Percentiles rank a stretch among this genome's conserved stretches.
Conservation (phyloP, 139 green algal species). For the Chlorella sp. region DNA sequence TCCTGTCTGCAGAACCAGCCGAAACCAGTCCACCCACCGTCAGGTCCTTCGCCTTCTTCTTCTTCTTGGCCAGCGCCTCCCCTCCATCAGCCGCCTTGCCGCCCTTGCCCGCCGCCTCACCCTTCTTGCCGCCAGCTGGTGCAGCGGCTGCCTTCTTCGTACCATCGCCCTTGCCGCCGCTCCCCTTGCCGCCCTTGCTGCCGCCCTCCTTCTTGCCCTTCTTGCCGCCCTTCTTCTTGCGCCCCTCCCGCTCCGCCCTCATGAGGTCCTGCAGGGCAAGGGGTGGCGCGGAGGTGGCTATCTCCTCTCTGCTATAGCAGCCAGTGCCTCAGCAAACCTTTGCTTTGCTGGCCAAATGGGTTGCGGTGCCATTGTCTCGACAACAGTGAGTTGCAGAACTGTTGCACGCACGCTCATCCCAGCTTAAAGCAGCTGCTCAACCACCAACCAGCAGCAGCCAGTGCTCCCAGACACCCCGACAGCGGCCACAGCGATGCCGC, state of each 20-base stretch:
- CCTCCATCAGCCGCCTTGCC: background rate
- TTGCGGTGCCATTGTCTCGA: too few relatives aligned
- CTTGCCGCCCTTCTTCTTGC: conserved; percentile 57
- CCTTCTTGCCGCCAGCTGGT: conserved; percentile 50
- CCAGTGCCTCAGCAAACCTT: too few relatives aligned
- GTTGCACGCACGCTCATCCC: background rate
- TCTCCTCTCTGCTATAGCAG: too few relatives aligned
- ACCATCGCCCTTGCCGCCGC: conserved; percentile 70
- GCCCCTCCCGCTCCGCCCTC: conserved; percentile 52
- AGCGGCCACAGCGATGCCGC: too few relatives aligned
- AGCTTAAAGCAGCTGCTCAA: background rate
- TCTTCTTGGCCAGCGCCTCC: conserved; percentile 52
- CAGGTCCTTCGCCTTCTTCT: conserved; percentile 89
- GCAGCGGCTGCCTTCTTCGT: conserved; percentile 63
- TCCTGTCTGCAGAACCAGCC: background rate
- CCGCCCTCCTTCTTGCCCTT: conserved; percentile 68
- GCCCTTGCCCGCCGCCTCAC: conserved; percentile 53
- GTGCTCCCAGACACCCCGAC: too few relatives aligned
- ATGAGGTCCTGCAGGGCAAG: conserved; percentile 68
- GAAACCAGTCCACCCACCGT: conserved; percentile 57
- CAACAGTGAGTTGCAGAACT: too few relatives aligned
- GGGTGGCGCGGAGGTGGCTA: too few relatives aligned
- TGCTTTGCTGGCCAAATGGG: too few relatives aligned
- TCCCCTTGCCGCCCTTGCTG: conserved; percentile 51
- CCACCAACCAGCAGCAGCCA: too few relatives aligned